Conservation (phyloP, 2,329 filamentous ascomycete genomes). For the Sclerotinia nivalis region DNA sequence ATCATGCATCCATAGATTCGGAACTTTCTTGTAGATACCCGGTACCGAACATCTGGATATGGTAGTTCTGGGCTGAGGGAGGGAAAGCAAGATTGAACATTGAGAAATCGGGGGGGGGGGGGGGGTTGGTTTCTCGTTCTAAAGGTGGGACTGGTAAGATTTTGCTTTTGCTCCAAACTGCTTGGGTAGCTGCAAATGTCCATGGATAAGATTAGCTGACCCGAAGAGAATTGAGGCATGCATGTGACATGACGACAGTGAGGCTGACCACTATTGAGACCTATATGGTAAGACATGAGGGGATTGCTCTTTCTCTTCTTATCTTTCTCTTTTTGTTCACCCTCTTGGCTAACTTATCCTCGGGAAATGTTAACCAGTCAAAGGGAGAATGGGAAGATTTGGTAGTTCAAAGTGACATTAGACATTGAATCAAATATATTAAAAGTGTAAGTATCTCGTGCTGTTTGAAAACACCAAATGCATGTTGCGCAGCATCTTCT, state of each 20-base stretch:
- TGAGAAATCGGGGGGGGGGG: not conserved
- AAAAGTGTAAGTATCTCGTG: not conserved
- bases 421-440: not conserved
- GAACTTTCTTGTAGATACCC: slow-evolving; percentile 6
- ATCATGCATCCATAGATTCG: slow-evolving; percentile 12
- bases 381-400: not conserved
- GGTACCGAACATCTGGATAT: slow-evolving; percentile 17
- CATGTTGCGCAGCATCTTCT: not conserved
- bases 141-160: not conserved
- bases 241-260: not conserved
- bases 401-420: not conserved
- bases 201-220: not conserved
- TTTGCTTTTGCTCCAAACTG: not conserved
- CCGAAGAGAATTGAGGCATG: not conserved
- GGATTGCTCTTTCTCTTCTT: not conserved
- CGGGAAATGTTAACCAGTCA: not conserved
- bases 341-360: not conserved
- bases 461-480: not conserved
- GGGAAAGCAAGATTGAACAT: not conserved
- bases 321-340: not conserved
- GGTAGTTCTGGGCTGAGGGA: not conserved
- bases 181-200: not conserved
- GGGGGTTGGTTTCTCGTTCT: not conserved
- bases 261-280: not conserved
- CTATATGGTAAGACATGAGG: not conserved